A percentile compares a stretch with the other conserved stretches of the same genome.
These are phyloP conservation scores for Ilyonectria destructans DNA, from an alignment of 2,329 filamentous ascomycete species.

Conservation along the genomic window DNA sequence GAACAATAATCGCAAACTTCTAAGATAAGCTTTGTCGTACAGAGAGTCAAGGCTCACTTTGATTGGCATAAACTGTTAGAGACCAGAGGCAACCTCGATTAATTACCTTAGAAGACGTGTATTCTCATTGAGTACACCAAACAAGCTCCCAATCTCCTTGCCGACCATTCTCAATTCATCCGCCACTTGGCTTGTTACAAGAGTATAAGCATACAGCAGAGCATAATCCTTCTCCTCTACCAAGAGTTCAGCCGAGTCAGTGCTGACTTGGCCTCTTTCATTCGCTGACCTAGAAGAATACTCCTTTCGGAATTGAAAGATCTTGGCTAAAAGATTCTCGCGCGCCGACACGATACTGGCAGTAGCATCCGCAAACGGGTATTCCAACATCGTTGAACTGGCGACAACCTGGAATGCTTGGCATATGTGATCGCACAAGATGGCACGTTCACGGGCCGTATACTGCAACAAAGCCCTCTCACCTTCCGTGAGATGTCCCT, in stretches of 20 bases:
- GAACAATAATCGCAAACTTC: too few species aligned
- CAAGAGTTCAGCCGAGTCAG: slow-evolving; percentile 38
- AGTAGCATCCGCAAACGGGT: slow-evolving; percentile 89
- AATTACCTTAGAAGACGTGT: slow-evolving; percentile 33
- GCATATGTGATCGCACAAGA: slow-evolving; percentile 90
- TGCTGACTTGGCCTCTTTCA: slow-evolving; percentile 36
- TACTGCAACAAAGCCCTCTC: slow-evolving; percentile 86
- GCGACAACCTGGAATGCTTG: slow-evolving; percentile 90
- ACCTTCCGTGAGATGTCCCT: slow-evolving; percentile 81
- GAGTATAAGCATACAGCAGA: slow-evolving; percentile 89
- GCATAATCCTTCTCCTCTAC: slow-evolving; percentile 88
- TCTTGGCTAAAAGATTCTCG: slow-evolving; percentile 87
- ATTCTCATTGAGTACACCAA: slow-evolving; percentile 44
- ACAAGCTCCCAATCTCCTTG: slow-evolving; percentile 58
- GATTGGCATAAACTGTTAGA: too few species aligned
- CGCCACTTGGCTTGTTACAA: slow-evolving; percentile 78
- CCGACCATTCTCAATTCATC: slow-evolving; percentile 75
- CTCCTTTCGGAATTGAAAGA: slow-evolving; percentile 87
- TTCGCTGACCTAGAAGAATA: slow-evolving; percentile 57
- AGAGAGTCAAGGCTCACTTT: too few species aligned
- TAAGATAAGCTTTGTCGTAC: too few species aligned
- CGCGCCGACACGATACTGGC: slow-evolving; percentile 87
- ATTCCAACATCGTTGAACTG: slow-evolving; percentile 93
- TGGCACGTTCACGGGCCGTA: slow-evolving; percentile 83
- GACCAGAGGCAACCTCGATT: not conserved